Evolutionary conservation across 495 filamentous ascomycete genomes (phyloP).

Genomic region (Neurospora sp.): DNA sequence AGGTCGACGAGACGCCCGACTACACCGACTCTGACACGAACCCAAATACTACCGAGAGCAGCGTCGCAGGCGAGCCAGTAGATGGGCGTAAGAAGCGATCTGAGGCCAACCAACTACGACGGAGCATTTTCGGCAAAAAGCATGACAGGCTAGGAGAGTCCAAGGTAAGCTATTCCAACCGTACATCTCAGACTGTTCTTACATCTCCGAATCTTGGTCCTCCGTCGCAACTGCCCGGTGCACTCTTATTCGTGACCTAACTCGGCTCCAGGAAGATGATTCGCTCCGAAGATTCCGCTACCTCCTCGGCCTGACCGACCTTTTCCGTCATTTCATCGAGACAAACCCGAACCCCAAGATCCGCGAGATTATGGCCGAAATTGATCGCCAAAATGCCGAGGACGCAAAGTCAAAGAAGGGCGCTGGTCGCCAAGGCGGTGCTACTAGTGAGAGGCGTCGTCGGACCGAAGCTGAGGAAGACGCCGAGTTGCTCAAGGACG

Average conservation of each 20-base stretch:
- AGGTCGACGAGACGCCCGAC: slow-evolving; percentile 71
- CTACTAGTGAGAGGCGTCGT: slow-evolving; percentile 67
- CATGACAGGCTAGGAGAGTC: slow-evolving; percentile 80
- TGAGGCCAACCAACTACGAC: slow-evolving; percentile 75
- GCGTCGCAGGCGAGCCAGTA: slow-evolving; percentile 61
- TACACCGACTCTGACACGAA: slow-evolving; percentile 90
- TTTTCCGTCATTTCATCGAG: slow-evolving; percentile 99
- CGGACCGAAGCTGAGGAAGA: slow-evolving; percentile 97
- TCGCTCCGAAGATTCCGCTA: slow-evolving; percentile 92
- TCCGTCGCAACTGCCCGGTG: not conserved
- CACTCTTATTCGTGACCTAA: slow-evolving; percentile 2
- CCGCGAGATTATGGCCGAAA: slow-evolving; percentile 83
- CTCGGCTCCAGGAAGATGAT: slow-evolving; percentile 69
- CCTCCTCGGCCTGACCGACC: slow-evolving; percentile 86
- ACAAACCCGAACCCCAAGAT: slow-evolving; percentile 88
- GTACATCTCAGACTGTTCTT: not conserved
- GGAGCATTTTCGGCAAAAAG: slow-evolving; percentile 89
- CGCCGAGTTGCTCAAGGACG: slow-evolving; percentile 85
- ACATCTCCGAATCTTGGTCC: not conserved
- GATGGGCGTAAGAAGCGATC: slow-evolving; percentile 82
- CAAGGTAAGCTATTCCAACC: slow-evolving; percentile 50
- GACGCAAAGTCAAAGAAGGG: slow-evolving; percentile 60
- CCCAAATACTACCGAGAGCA: slow-evolving; percentile 84
- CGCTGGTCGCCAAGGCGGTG: slow-evolving; percentile 69
- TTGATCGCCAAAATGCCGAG: slow-evolving; percentile 83